Conservation (phyloP, 1,284 basidiomycete species). For the Boletus mariae region DNA sequence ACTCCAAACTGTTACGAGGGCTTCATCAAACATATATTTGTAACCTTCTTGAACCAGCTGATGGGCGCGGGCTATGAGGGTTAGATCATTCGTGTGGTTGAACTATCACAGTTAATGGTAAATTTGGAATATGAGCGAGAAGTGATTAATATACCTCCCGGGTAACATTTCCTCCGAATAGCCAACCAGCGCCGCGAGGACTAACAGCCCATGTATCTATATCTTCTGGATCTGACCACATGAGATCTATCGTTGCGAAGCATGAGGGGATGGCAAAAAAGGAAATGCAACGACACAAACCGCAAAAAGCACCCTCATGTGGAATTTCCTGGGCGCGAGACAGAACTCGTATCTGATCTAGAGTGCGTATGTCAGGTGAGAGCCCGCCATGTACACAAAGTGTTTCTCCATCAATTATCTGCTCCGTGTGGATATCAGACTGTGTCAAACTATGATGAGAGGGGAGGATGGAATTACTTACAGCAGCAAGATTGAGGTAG, state of each 20-base stretch:
- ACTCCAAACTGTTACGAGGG: conserved; percentile 96
- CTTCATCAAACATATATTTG: conserved; percentile 96
- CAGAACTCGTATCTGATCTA: conserved; percentile 90
- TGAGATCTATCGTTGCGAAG: conserved; percentile 62
- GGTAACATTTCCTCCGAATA: conserved; percentile 89
- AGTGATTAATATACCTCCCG: conserved; percentile 54
- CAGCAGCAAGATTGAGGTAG: conserved; percentile 89
- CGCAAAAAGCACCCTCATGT: conserved; percentile 96
- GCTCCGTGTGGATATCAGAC: not conserved
- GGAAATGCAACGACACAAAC: conserved; percentile 40
- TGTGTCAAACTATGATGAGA: not conserved
- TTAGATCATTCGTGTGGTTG: conserved; percentile 85
- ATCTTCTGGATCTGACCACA: conserved; percentile 98
- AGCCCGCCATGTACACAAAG: conserved; percentile 93
- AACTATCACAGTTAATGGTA: conserved; percentile 52
- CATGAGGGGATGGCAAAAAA: not conserved
- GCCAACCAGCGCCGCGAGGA: conserved; percentile 92
- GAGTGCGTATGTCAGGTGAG: conserved; percentile 87
- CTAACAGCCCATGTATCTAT: conserved; percentile 95
- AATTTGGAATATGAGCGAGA: not conserved
- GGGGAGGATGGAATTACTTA: conserved; percentile 39
- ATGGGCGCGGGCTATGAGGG: conserved; percentile 87
- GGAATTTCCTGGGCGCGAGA: conserved; percentile 94
- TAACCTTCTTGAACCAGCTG: conserved; percentile 96
- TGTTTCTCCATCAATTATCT: conserved; percentile 92